Evolutionary conservation across 163 green algal genomes (phyloP), one percentile per base, ranked within the genome.

Genomic region (Scenedesmus sp.): DNA sequence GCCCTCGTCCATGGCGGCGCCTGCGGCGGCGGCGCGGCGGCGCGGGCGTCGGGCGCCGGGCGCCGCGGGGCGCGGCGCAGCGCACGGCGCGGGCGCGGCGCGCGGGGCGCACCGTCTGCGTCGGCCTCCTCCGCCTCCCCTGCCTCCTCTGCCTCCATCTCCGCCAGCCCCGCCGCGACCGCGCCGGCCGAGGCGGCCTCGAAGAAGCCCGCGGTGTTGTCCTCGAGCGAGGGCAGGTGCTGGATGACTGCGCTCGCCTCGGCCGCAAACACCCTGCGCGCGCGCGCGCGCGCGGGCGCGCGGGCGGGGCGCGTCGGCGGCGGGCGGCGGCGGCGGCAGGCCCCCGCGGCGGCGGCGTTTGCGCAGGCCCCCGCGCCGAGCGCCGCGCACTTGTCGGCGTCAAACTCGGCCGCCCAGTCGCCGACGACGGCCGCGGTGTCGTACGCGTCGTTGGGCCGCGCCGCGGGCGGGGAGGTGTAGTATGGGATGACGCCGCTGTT

Each of bases 401-500:
- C 84, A 84, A 99, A 99, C 34, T 97, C 94, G n/a, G 82, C 57
- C 18, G 84, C 83, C 83, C 86, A 98, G 28, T 62, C 33, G 1
- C 63, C 29, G 57, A 98, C 93, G 24, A 98, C 63, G 48, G 85
- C 83, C 22, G 90, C 87, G 3, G 76, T 87, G 20, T 92, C 90
- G 33, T 88, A 83, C 58, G 90, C 85, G 42, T 91, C 79, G 65
- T 89, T 89, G 31, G 86, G 67, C 0, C 88, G 83, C 47, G 75
- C 70, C 26, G 48, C 54, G 7, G 94, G 94, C 0, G 96, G 96
- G n/a, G 89, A 39, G 14, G 94, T 99, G 91, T 93, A 98, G 92
- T 96, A 99, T 1, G 95, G 93, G 63, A 99, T 98, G 42, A 84
- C 85, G 14, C 96, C 96, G 53, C 91, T 85, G 83, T 97, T 97